Evolutionary conservation across 2,329 filamentous ascomycete species (phyloP), one percentile per base, ranked within the genome.

Genomic region (Pseudogymnoascus sp.): DNA sequence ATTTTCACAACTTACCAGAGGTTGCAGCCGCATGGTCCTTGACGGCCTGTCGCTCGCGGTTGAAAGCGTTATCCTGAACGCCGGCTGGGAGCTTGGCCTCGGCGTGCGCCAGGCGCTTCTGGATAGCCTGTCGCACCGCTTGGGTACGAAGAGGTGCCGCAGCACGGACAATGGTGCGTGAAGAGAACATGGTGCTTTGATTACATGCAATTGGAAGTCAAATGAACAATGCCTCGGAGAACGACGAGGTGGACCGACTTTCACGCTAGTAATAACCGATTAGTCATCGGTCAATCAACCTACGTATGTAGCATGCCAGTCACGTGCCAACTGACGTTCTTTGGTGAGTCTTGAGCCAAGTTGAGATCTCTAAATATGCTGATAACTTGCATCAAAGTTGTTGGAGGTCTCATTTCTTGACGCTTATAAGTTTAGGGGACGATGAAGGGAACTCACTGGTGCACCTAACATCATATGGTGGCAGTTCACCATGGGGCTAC

Each of bases 21-120:
- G 90, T 94, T 73, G 83, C 83, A 69, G 82, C 85, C 72, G 94
- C 94, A 77, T 99, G 94, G 71, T 91, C 86, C 83, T 95, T 92
- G 74, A 96, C 89, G 72, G 89, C 89, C 75, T 86, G 82, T 75
- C 94, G 87, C 84, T 99, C 94, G 72, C 88, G 87, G 82, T 95
- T 87, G 84, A 97, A 99, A 73, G 87, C 86, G 79, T 96, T 97
- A 80, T 96, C 89, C 75, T 82, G 71, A 89, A 80, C 70, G 76
- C 78, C 70, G 81, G 80, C 67, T 76, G 72, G 58, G 58, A 59
- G 58, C 58, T 59, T 59, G 33, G 58, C 27, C 66, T 78, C 75
- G 70, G 82, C 80, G 79, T 83, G 87, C 74, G 86, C 87, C 72
- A 90, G 82, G 71, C 87, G 87, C 76, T 89, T 86, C 81, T 90